These are phyloP conservation scores for Neonectria magnoliae DNA, from an alignment of 2,329 filamentous ascomycete genomes.

Conservation along the genomic window DNA sequence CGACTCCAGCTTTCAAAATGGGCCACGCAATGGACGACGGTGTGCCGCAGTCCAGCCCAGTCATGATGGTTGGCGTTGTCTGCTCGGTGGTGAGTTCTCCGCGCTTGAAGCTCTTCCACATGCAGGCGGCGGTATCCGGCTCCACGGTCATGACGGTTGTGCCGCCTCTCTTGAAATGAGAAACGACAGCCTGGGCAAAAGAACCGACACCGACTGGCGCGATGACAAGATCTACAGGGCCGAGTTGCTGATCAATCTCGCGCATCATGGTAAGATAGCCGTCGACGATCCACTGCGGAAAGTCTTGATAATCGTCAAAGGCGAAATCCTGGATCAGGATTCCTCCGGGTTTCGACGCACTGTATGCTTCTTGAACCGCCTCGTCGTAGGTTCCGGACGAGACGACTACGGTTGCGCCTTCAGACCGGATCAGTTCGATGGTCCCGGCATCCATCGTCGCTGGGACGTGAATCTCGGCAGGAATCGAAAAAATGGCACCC, in stretches of 20 bases:
- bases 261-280: constrained; percentile 79
- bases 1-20: constrained; percentile 64
- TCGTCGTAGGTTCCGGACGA: constrained; percentile 72
- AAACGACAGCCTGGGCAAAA: constrained; percentile 74
- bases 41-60: constrained; percentile 77
- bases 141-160: constrained; percentile 72
- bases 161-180: constrained; percentile 66
- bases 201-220: constrained; percentile 78
- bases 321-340: constrained; percentile 76
- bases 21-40: constrained; percentile 74
- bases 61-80: constrained; percentile 75
- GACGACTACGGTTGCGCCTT: constrained; percentile 69
- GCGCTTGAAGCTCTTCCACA: constrained; percentile 62
- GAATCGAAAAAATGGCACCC: constrained; percentile 66
- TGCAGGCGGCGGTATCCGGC: constrained; percentile 70
- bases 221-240: constrained; percentile 60
- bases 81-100: constrained; percentile 59
- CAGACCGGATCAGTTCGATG: constrained; percentile 63
- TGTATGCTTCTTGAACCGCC: constrained; percentile 61
- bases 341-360: constrained; percentile 52
- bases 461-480: constrained; percentile 71
- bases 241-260: constrained; percentile 71
- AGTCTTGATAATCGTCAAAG: constrained; percentile 71
- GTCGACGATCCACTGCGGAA: constrained; percentile 80
- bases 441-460: constrained; percentile 64